Percentiles rank a stretch among this genome's conserved stretches.
Evolutionary conservation across 2,329 filamentous ascomycete species (phyloP).

Genomic region (Neonectria sp.): DNA sequence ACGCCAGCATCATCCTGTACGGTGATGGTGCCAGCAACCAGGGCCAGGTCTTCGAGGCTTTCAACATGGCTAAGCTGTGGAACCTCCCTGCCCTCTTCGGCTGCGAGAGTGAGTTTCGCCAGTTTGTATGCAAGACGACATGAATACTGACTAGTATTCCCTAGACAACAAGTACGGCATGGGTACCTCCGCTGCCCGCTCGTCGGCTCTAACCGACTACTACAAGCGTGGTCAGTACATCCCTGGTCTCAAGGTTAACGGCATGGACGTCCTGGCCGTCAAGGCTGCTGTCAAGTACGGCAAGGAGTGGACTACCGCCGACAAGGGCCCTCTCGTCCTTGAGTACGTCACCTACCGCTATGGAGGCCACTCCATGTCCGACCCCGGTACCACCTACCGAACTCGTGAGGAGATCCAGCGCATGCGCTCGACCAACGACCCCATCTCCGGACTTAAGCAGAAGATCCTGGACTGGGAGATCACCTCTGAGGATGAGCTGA

Average conservation of each 20-base stretch:
- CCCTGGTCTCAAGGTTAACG: conserved; percentile 98
- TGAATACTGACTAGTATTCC: conserved; percentile 28
- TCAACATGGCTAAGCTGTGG: conserved; percentile 99
- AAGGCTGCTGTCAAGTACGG: conserved; percentile 96
- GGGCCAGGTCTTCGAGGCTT: conserved; percentile 99
- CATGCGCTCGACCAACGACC: conserved; percentile 99
- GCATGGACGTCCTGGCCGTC: conserved; percentile 98
- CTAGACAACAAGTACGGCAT: conserved; percentile 99
- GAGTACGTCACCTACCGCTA: conserved; percentile 99
- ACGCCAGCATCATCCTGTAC: conserved; percentile 90
- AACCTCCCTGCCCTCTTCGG: conserved; percentile 95
- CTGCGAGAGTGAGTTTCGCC: conserved; percentile 87
- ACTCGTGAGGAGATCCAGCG: conserved; percentile 99
- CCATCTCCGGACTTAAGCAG: conserved; percentile 97
- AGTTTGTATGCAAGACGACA: too few species aligned
- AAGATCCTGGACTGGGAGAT: conserved; percentile 98
- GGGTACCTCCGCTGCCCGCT: conserved; percentile 95
- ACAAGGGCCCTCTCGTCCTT: conserved; percentile 94
- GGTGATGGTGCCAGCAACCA: conserved; percentile 99
- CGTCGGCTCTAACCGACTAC: conserved; percentile 97
- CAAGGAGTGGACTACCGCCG: conserved; percentile 86
- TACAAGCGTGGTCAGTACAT: conserved; percentile 99
- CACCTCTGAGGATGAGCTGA: conserved; percentile 93
- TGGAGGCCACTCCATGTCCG: conserved; percentile 99
- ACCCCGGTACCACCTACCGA: conserved; percentile 98